Evolutionary conservation across 495 filamentous ascomycete species (phyloP), one percentile per base, ranked within the genome.

Genomic region (Trichoderma erinaceum): DNA sequence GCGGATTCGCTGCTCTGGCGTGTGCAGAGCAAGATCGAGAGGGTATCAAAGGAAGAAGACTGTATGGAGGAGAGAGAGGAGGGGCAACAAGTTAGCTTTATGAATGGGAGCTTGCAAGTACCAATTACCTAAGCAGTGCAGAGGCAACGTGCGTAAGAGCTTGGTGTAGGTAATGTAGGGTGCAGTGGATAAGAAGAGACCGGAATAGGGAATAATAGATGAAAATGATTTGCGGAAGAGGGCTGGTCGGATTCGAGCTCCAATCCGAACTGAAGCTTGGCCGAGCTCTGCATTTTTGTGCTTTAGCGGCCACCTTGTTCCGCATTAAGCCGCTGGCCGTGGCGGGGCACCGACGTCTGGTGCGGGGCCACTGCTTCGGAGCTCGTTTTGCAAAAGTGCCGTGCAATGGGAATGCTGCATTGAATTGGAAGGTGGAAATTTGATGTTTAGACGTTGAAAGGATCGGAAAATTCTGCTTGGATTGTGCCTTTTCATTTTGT

Each of bases 1-100:
- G 66, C 15, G 70, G 44, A 18, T 58, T 65, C 27, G 18, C 32
- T n/a, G 68, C 44, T 56, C 58, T 29, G 27, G 58, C 43, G 63
- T 46, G 63, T 46, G 46, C 32, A 32, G 68, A 61, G 68, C 66
- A 58, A 27, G 15, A 58, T 61, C 52, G 66, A 35, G 32, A 67
- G 29, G 50, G 35, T 67, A 41, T 65, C 63, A 65, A 32, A 65
- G 63, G 32, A 29, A 41, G 63, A 65, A 65, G 63, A 27, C 35
- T 65, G 15, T 8, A 61, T 18, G 15, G 56, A 56, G 50, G 50
- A 56, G 50, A 6, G 21, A 56, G 27, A 61, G 56, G 56, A 61
- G 56, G 56, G 25, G 56, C 25, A 32, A 25, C 44, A 48, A 18
- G 56, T 61, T 61, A 61, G 56, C 13, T 32, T 32, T 29, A 13